phyloP scores from a whole-genome alignment of 129 eudicot species.

The Ambrosia artemisiifolia region DNA sequence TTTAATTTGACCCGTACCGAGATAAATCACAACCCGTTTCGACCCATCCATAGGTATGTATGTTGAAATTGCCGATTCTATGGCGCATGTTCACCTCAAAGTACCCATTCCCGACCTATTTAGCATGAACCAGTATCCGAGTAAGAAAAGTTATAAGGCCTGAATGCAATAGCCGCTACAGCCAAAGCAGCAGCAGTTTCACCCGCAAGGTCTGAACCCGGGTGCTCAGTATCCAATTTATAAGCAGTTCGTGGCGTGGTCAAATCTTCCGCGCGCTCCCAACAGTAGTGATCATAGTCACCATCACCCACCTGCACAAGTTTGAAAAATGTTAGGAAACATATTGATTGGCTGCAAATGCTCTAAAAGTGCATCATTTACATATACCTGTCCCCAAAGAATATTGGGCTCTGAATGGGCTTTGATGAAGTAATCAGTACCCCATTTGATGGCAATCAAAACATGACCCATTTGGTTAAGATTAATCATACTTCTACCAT shows the following conservation, averaged over 20 bases:
- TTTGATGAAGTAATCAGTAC: slow-evolving; percentile 80
- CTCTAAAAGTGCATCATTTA: too few relatives aligned
- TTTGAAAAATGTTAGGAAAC: slow-evolving; percentile 10
- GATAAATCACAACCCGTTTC: too few relatives aligned
- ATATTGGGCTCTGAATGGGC: slow-evolving; percentile 75
- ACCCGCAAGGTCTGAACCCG: slow-evolving; percentile 92
- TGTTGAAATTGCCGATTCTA: too few relatives aligned
- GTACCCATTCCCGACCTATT: slow-evolving; percentile 45
- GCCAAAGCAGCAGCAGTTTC: slow-evolving; percentile 97
- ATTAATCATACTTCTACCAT: slow-evolving; percentile 32
- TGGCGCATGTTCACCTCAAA: too few relatives aligned
- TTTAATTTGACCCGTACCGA: too few relatives aligned
- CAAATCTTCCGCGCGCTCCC: slow-evolving; percentile 94
- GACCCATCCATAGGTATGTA: too few relatives aligned
- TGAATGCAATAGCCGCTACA: slow-evolving; percentile 69
- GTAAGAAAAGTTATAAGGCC: slow-evolving; percentile 70
- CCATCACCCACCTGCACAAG: slow-evolving; percentile 80
- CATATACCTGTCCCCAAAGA: slow-evolving; percentile 66
- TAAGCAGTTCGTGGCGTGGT: slow-evolving; percentile 75
- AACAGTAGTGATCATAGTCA: slow-evolving; percentile 80
- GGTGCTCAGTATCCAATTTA: slow-evolving; percentile 58
- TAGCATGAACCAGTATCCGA: slow-evolving; percentile 66
- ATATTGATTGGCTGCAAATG: neutral
- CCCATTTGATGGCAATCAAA: slow-evolving; percentile 77
- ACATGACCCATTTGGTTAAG: slow-evolving; percentile 53